Evolutionary conservation across 176 grass and related monocot genomes (phyloP).

Genomic region (Thinopyrum elongatum): DNA sequence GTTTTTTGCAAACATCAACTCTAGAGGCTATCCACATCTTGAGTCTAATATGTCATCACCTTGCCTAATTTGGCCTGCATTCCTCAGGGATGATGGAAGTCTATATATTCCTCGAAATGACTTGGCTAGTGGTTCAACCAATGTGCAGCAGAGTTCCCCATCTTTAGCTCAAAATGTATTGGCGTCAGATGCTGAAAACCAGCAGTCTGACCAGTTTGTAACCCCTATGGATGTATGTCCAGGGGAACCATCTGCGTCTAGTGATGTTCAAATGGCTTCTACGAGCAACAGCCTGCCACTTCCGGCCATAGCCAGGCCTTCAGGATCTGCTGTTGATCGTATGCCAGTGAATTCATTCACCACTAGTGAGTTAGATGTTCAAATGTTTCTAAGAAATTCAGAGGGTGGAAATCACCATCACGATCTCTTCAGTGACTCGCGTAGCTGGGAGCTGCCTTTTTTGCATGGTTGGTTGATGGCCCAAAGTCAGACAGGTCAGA

Average conservation of each 20-base stretch:
- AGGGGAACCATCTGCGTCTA: slow-evolving; percentile 53
- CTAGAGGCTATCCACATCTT: slow-evolving; percentile 46
- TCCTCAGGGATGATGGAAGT: slow-evolving; percentile 48
- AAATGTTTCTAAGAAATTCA: slow-evolving; percentile 77
- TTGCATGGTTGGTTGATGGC: slow-evolving; percentile 88
- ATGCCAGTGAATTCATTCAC: slow-evolving; percentile 37
- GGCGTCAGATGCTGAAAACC: slow-evolving; percentile 43
- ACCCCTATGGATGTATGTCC: slow-evolving; percentile 84
- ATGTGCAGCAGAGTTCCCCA: slow-evolving; percentile 43
- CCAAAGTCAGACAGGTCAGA: slow-evolving; percentile 63
- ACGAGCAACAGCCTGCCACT: slow-evolving; percentile 26
- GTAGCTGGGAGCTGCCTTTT: slow-evolving; percentile 92
- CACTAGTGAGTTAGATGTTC: slow-evolving; percentile 56
- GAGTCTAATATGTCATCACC: slow-evolving; percentile 42
- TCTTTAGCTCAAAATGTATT: slow-evolving; percentile 31
- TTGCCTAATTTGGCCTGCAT: slow-evolving; percentile 53
- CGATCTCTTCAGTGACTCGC: slow-evolving; percentile 51
- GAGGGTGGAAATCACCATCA: slow-evolving; percentile 63
- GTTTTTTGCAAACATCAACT: slow-evolving; percentile 67
- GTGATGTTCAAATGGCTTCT: slow-evolving; percentile 33
- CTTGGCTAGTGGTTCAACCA: slow-evolving; percentile 36
- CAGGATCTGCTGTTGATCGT: slow-evolving; percentile 21
- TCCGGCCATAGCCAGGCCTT: slow-evolving; percentile 31
- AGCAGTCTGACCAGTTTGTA: slow-evolving; percentile 36
- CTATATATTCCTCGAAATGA: slow-evolving; percentile 44